Percentiles rank a stretch among this genome's conserved stretches.
Evolutionary conservation across 371 early-diverging fungal genomes (phyloP).

Genomic region (Mortierella sp.): DNA sequence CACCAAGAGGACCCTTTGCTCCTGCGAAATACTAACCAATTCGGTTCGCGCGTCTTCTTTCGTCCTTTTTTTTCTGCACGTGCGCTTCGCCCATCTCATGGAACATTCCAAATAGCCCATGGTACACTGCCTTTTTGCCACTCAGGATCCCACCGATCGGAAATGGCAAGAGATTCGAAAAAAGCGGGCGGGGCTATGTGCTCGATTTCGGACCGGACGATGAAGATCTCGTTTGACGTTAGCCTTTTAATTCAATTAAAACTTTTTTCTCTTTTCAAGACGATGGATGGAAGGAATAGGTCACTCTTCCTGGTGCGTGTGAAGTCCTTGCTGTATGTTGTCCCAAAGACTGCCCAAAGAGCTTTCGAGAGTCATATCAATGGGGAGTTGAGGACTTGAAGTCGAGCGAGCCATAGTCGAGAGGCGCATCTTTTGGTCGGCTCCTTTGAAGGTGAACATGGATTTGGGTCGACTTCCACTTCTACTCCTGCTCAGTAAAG

Average conservation of each 20-base stretch:
- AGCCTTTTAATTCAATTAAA: conserved; percentile 4
- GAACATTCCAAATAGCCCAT: conserved; percentile 55
- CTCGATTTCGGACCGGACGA: conserved; percentile 2
- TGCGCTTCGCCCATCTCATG: neutral
- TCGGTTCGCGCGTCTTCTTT: neutral
- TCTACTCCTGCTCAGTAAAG: neutral
- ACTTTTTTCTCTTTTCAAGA: neutral
- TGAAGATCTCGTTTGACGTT: conserved; percentile 4
- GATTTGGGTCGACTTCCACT: conserved; percentile 3
- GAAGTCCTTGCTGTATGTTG: neutral
- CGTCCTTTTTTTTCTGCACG: neutral
- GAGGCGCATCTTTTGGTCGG: conserved; percentile 3
- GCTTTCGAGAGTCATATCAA: neutral
- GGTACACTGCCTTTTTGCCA: conserved; percentile 65
- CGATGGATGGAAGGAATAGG: neutral
- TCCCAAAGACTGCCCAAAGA: neutral
- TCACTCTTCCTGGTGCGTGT: neutral
- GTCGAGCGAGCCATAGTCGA: neutral
- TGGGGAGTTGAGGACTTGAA: neutral
- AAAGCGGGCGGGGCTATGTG: conserved; percentile 21
- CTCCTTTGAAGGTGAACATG: neutral
- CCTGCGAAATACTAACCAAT: neutral
- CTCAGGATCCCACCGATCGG: conserved; percentile 63
- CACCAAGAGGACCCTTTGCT: neutral
- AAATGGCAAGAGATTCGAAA: conserved; percentile 32